These are phyloP conservation scores for Penicillium sp. DNA, from an alignment of 2,329 filamentous ascomycete genomes.

Conservation along the genomic window DNA sequence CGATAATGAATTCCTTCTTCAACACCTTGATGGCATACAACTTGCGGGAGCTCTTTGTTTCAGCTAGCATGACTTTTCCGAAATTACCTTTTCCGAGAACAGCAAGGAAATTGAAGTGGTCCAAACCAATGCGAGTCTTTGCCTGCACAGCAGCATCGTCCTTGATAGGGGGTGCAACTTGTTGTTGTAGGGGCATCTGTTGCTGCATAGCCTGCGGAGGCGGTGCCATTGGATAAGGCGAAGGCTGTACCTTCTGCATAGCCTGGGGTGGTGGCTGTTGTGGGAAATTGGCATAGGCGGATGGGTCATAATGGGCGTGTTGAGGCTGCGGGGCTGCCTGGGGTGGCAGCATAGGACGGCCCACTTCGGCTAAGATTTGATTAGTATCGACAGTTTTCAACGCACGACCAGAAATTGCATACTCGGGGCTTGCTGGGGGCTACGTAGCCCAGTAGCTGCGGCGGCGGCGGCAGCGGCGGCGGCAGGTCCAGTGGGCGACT, in stretches of 20 bases:
- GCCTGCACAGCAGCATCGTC: slow-evolving; percentile 34
- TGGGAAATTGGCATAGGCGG: slow-evolving; percentile 40
- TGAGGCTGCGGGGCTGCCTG: slow-evolving; percentile 41
- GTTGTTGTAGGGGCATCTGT: slow-evolving; percentile 25
- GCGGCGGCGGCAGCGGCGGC: slow-evolving; percentile 50
- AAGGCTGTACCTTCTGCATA: slow-evolving; percentile 23
- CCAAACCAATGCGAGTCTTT: slow-evolving; percentile 75
- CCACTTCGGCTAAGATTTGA: slow-evolving; percentile 38
- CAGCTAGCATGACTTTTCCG: slow-evolving; percentile 98
- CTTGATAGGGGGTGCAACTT: slow-evolving; percentile 19
- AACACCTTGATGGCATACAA: slow-evolving; percentile 98
- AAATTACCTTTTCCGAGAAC: slow-evolving; percentile 99
- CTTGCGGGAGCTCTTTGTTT: slow-evolving; percentile 88
- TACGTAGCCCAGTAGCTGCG: slow-evolving; percentile 47
- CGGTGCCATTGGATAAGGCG: slow-evolving; percentile 30
- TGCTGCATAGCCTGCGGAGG: slow-evolving; percentile 22
- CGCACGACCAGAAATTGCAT: slow-evolving; percentile 10
- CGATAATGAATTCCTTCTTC: slow-evolving; percentile 99
- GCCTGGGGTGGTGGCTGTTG: slow-evolving; percentile 29
- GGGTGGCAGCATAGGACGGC: slow-evolving; percentile 36
- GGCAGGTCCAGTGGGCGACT: slow-evolving; percentile 49
- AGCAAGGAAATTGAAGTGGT: slow-evolving; percentile 98
- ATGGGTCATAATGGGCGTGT: slow-evolving; percentile 47
- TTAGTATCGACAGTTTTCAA: slow-evolving; percentile 13
- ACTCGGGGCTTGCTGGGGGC: slow-evolving; percentile 43